Evolutionary conservation across 139 green algal genomes (phyloP), one percentile per base, ranked within the genome.

Genomic region (Ettlia oleoabundans): DNA sequence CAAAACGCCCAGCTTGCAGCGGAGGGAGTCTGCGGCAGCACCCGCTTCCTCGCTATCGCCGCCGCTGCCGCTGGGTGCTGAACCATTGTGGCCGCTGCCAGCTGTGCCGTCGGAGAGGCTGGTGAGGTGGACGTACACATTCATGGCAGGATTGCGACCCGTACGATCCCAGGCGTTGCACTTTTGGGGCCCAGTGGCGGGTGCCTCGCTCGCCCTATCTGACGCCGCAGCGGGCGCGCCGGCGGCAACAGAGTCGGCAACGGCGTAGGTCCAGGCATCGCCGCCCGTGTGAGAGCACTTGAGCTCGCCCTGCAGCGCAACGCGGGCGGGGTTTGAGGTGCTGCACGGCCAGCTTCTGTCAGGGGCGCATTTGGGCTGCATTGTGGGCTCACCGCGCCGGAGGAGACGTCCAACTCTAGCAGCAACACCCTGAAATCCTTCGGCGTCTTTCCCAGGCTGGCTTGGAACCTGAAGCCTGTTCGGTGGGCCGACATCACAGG

Each of bases 141-240:
- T 80, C 73, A 80, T 55, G 7, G 73, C 35, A 18, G 73, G 73
- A 52, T 80, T 80, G 53, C 73, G 73, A 9, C 73, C 73, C 35
- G 51, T 67, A 13, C 35, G n/a, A 35, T 80, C 73, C 73, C 73
- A 80, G 8, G 58, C 15, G 35, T 80, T 80, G 73, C 73, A 80
- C 26, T 67, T 80, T 8, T 42, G 24, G 19, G 71, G 43, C 2
- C 8, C 40, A 4, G 38, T 1, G 9, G 38, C 67, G 7, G 15
- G 13, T n/a, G n/a, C 63, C 30, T 7, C 63, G n/a, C 68, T 41
- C 10, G 42, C 70, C n/a, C n/a, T n/a, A 22, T 47, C 21, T 7
- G 6, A 24, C 4, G 33, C 51, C 1, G 38, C 38, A 26, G 53
- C 73, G 21, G 22, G 21, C 3, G 18, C 10, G 43, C 9, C 43